A percentile compares a stretch with the other conserved stretches of the same genome.
These are phyloP conservation scores for Dendrostoma leiphaemia DNA, from an alignment of 2,329 filamentous ascomycete genomes.

Conservation along the genomic window DNA sequence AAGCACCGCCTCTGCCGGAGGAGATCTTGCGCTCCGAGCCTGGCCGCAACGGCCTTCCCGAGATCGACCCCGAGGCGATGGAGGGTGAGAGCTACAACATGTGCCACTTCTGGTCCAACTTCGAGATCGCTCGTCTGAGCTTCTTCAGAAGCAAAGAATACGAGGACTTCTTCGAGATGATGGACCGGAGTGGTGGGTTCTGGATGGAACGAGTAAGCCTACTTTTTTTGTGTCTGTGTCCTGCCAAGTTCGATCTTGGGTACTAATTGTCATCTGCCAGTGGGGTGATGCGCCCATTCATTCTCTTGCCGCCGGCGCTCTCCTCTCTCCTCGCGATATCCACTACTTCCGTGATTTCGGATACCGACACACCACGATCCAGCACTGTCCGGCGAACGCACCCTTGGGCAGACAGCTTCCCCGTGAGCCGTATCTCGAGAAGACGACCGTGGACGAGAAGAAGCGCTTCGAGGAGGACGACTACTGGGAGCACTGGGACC, in stretches of 20 bases:
- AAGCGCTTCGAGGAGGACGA: conserved; percentile 88
- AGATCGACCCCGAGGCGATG: conserved; percentile 91
- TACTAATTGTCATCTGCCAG: conserved; percentile 48
- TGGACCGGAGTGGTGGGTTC: conserved; percentile 96
- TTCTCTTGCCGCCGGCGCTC: conserved; percentile 88
- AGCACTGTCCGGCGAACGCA: conserved; percentile 96
- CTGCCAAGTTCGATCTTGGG: not conserved
- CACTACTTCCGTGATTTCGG: conserved; percentile 99
- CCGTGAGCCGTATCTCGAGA: conserved; percentile 76
- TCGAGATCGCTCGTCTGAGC: conserved; percentile 90
- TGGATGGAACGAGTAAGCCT: conserved; percentile 90
- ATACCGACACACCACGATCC: conserved; percentile 97
- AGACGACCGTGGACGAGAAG: conserved; percentile 76
- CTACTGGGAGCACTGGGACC: conserved; percentile 89
- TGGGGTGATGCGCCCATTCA: conserved; percentile 99
- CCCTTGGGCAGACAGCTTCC: conserved; percentile 76
- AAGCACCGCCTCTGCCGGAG: conserved; percentile 70
- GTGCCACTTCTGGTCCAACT: conserved; percentile 99
- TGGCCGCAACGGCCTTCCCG: conserved; percentile 65
- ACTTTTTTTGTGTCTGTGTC: conserved; percentile 6
- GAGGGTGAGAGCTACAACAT: conserved; percentile 99
- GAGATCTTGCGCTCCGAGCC: conserved; percentile 78
- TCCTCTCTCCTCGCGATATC: conserved; percentile 78
- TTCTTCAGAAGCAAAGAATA: conserved; percentile 98
- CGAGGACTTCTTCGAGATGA: conserved; percentile 97